Evolutionary conservation across 805 yeast species (phyloP), one percentile per base, ranked within the genome.

Genomic region (Ogataea neopini): DNA sequence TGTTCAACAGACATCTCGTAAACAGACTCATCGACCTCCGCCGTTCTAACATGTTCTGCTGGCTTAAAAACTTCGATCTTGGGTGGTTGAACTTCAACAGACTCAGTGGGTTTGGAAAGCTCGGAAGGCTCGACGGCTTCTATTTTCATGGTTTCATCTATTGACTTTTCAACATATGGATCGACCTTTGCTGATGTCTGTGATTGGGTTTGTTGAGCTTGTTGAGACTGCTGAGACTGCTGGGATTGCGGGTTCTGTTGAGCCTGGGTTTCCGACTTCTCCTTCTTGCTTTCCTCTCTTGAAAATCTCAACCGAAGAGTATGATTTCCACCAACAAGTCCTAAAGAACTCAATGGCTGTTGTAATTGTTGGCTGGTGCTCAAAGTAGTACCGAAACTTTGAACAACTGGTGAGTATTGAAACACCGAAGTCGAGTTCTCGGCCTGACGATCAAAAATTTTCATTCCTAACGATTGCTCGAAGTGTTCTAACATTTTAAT

Each of bases 1-100:
- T 82, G 84, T 2, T 73, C 73, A 4, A 77, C 67, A 1, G 78
- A 70, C 56, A 81, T 59, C 20, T 78, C 80, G 44, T 72, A 74
- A 0, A 63, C 67, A 0, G 69, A 71, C 6, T 71, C 75, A 10
- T 69, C 71, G 4, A 50, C 35, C 52, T 43, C 40, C 10, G 13
- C 33, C 5, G n/a, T 8, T 13, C 33, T 48, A 2, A 52, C 29
- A 7, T 59, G 54, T 4, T 40, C 40, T 2, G 41, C 29, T 8
- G 45, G 54, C 22, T 50, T 56, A 47, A 40, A 58, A 4, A 58
- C 60, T 36, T 57, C 52, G 5, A 56, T 54, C 15, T 30, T 22
- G 6, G 37, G 25, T 22, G 25, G 25, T 22, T 22, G 25, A 22
- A 22, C 8, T 22, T n/a, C n/a, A n/a, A n/a, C n/a, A n/a, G n/a